phyloP scores from a whole-genome alignment of 371 early-diverging fungal genomes.

The Lichtheimia ramosa region DNA sequence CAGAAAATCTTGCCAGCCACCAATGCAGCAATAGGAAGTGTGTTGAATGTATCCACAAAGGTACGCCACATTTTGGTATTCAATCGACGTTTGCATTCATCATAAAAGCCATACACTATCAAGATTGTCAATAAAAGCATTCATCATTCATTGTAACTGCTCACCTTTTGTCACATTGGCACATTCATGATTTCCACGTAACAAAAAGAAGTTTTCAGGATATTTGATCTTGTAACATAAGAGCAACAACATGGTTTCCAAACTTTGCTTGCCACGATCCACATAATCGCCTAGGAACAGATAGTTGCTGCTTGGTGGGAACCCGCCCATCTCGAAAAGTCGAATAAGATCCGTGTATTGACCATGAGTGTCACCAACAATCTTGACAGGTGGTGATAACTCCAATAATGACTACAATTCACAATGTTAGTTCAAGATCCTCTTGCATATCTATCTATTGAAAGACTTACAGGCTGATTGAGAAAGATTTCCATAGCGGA shows the following conservation, averaged over 20 bases:
- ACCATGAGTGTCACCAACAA: conserved; percentile 96
- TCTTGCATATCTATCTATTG: conserved; percentile 4
- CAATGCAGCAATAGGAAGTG: conserved; percentile 95
- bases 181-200: conserved; percentile 99
- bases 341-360: conserved; percentile 90
- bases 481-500: conserved; percentile 90
- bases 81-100: conserved; percentile 97
- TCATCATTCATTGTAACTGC: too few species aligned
- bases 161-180: conserved; percentile 94
- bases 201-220: conserved; percentile 95
- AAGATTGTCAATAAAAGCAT: conserved; percentile 12
- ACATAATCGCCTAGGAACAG: conserved; percentile 99
- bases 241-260: conserved; percentile 94
- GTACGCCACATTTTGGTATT: conserved; percentile 96
- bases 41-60: conserved; percentile 98
- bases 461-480: conserved; percentile 75
- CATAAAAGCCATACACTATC: conserved; percentile 97
- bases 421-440: neutral
- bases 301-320: conserved; percentile 89
- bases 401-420: conserved; percentile 85
- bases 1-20: conserved; percentile 98
- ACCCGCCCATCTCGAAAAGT: conserved; percentile 92
- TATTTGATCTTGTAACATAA: conserved; percentile 98
- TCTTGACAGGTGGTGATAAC: conserved; percentile 95
- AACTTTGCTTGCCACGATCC: conserved; percentile 95